Conservation (phyloP, 805 yeast species). For the Candida yuanshanica region DNA sequence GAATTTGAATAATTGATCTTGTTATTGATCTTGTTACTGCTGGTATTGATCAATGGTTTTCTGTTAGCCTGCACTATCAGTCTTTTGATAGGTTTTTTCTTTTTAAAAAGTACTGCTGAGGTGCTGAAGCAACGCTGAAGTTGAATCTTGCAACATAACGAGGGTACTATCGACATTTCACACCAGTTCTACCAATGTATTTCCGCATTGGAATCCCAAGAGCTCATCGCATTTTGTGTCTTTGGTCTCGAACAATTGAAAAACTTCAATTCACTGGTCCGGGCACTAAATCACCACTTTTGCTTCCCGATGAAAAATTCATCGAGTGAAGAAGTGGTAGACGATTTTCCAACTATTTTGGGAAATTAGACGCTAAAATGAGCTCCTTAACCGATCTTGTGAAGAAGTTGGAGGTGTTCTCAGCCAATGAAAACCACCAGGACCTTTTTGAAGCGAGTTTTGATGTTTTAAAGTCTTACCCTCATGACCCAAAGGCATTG, state of each 20-base stretch:
- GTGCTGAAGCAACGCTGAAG: constrained; percentile 1
- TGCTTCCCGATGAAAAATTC: not conserved
- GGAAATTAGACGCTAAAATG: too few species aligned
- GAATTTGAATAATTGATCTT: not conserved
- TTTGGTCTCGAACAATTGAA: not conserved
- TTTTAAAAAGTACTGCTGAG: not conserved
- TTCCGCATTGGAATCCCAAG: not conserved
- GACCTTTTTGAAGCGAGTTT: constrained; percentile 22
- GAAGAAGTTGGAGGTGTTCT: constrained; percentile 21
- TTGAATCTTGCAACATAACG: not conserved
- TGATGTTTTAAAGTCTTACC: constrained; percentile 22
- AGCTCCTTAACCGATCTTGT: constrained; percentile 20
- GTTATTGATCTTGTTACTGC: too few species aligned
- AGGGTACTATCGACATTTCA: not conserved
- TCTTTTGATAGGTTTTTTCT: constrained; percentile 14
- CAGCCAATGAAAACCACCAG: constrained; percentile 16
- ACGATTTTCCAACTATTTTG: too few species aligned
- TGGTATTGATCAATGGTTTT: not conserved
- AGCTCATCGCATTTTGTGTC: not conserved
- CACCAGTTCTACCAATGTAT: not conserved
- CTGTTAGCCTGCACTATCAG: constrained; percentile 9
- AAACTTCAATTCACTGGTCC: too few species aligned
- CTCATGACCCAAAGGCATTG: constrained; percentile 28
- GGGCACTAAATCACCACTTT: not conserved
- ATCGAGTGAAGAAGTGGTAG: not conserved